Evolutionary conservation across 805 yeast species (phyloP), one percentile per base, ranked within the genome.

Genomic region (Saccharomyces mikatae): DNA sequence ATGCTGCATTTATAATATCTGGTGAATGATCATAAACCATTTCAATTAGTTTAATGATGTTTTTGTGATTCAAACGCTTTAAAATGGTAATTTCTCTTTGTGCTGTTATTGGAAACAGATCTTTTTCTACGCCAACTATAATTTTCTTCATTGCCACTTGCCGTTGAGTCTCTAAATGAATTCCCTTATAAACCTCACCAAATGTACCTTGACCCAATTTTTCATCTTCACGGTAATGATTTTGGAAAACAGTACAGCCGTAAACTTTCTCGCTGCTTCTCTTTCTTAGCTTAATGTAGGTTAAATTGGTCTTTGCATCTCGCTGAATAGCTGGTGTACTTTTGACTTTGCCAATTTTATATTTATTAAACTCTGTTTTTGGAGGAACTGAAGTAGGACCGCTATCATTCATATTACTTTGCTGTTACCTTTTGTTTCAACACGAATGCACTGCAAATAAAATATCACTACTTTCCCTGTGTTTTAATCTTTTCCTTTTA

Each of bases 91-190:
- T 90, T 66, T 94, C 99, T 58, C 99, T 79, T 70, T 91, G 81
- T 1, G 98, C 97, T 0, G 99, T 94, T 28, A 94, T 84, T 1
- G 99, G 98, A 66, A 92, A 90, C 36, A 88, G 86, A 52, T 75
- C 75, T 36, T 66, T 64, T 44, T 69, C 70, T 13, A 71, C 69
- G 55, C 69, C 71, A 27, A 87, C 78, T n/a, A 90, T 74, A 49
- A 94, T 80, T 66, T 85, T 87, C 70, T 94, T 94, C 61, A 95
- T 75, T 0, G 99, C 99, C 21, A 92, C 97, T 14, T 79, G 74
- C n/a, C 77, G 69, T 36, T 72, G 74, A 41, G 80, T 76, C 50
- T 76, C 71, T 49, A 67, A 57, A 57, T 74, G 77, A 10, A 66
- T 71, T 4, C 96, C 98, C 64, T 86, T 87, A 63, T 84, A 84